Percentiles rank a stretch among this genome's conserved stretches.
Evolutionary conservation across 2,329 filamentous ascomycete genomes (phyloP).

Genomic region (Aureobasidium sp.): DNA sequence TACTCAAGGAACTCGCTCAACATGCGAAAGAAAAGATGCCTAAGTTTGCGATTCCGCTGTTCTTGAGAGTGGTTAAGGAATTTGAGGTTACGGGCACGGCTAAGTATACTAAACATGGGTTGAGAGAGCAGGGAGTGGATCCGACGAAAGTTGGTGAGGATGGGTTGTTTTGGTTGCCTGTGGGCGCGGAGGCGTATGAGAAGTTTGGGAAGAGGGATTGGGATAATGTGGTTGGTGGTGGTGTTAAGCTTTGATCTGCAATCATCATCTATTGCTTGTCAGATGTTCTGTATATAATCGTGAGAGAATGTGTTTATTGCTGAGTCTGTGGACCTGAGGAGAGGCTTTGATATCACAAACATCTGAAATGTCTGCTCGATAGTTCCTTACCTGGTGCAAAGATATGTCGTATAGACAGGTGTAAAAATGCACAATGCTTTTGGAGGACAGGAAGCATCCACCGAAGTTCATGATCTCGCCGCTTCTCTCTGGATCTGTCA

Average conservation of each 20-base stretch:
- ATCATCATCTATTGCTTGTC: no score
- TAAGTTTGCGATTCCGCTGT: conserved; percentile 67
- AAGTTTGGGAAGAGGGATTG: conserved; percentile 61
- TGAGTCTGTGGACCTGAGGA: no score
- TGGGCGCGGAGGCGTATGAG: conserved; percentile 51
- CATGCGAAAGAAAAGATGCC: conserved; percentile 55
- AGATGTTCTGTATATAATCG: no score
- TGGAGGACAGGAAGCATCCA: no score
- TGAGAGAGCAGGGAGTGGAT: conserved; percentile 67
- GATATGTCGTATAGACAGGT: no score
- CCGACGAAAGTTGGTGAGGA: conserved; percentile 45
- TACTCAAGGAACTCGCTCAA: conserved; percentile 51
- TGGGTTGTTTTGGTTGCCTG: conserved; percentile 57
- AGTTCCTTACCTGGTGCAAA: no score
- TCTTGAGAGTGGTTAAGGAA: conserved; percentile 57
- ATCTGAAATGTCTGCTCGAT: no score
- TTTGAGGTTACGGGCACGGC: conserved; percentile 70
- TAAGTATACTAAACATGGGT: conserved; percentile 73
- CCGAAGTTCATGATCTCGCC: no score
- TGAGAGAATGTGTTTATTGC: no score
- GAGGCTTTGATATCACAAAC: no score
- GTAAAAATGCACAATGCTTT: no score
- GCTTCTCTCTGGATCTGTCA: no score
- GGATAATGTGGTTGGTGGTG: conserved; percentile 56
- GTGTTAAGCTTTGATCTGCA: conserved; percentile 54